These are phyloP conservation scores for Globisporangium okanoganense DNA, from an alignment of 352 stramenopile species.

Conservation along the genomic window DNA sequence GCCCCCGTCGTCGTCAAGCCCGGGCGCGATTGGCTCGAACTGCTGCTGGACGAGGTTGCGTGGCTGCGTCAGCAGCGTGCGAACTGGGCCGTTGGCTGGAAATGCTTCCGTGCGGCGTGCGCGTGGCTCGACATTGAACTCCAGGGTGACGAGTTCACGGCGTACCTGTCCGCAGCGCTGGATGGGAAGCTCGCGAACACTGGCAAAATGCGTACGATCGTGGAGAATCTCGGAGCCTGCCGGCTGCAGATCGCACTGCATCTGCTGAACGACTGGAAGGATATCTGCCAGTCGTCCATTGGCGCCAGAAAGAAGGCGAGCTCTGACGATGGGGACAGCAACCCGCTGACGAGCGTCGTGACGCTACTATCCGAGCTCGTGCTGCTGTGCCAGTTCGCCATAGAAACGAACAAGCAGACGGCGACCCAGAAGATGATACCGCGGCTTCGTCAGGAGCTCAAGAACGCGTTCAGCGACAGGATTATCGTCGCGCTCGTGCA, in stretches of 20 bases:
- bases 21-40: conserved; percentile 22
- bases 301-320: neutral
- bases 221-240: conserved; percentile 26
- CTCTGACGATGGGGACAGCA: neutral
- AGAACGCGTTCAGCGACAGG: conserved; percentile 30
- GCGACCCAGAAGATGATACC: conserved; percentile 38
- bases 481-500: conserved; percentile 44
- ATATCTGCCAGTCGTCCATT: conserved; percentile 8
- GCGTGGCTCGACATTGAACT: conserved; percentile 51
- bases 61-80: conserved; percentile 21
- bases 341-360: conserved; percentile 12
- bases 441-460: conserved; percentile 46
- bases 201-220: conserved; percentile 26
- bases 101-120: conserved; percentile 57
- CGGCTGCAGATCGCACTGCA: conserved; percentile 21
- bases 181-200: conserved; percentile 48
- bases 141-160: conserved; percentile 23
- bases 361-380: conserved; percentile 34
- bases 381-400: conserved; percentile 43
- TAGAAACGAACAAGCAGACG: conserved; percentile 10
- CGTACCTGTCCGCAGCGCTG: conserved; percentile 48
- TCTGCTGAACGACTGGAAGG: conserved; percentile 50
- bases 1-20: neutral
- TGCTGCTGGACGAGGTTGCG: conserved; percentile 31
- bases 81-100: conserved; percentile 58